Percentiles rank a stretch among this genome's conserved stretches.
Evolutionary conservation across 1,284 basidiomycete species (phyloP).

Genomic region (Leccinum griseonigrum): DNA sequence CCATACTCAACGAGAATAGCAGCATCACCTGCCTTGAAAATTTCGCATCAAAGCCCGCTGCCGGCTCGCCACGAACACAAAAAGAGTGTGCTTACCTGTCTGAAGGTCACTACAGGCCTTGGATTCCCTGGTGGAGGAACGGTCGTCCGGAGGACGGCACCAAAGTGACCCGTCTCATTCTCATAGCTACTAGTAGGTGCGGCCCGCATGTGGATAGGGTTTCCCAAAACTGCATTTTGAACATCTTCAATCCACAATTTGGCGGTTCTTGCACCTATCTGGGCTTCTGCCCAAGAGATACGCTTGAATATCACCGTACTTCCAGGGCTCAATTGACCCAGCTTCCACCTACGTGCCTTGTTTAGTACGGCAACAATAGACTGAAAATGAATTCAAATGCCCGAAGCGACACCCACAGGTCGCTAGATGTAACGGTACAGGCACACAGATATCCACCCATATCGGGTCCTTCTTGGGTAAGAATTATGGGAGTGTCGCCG

Average conservation of each 20-base stretch:
- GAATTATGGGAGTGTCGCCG: conserved; percentile 70
- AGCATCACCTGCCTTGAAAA: conserved; percentile 50
- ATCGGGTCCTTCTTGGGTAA: conserved; percentile 62
- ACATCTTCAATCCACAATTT: conserved; percentile 35
- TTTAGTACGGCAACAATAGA: conserved; percentile 5
- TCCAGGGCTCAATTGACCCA: conserved; percentile 60
- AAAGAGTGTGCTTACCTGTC: conserved; percentile 36
- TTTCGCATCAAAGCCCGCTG: neutral
- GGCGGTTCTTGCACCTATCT: conserved; percentile 24
- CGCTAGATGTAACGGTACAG: conserved; percentile 51
- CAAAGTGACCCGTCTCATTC: neutral
- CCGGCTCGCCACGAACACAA: neutral
- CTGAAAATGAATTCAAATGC: neutral
- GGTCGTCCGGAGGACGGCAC: conserved; percentile 15
- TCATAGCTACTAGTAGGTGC: neutral
- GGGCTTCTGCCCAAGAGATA: conserved; percentile 43
- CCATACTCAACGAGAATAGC: conserved; percentile 62
- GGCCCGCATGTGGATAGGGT: neutral
- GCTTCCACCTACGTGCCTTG: conserved; percentile 51
- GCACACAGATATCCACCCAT: conserved; percentile 63
- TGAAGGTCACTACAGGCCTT: conserved; percentile 39
- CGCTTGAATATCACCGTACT: conserved; percentile 48
- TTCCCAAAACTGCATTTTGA: conserved; percentile 7
- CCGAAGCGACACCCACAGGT: conserved; percentile 39
- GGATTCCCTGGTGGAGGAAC: conserved; percentile 6